Conservation (phyloP, 2,329 filamentous ascomycete genomes). For the Biscogniauxia mediterranea region DNA sequence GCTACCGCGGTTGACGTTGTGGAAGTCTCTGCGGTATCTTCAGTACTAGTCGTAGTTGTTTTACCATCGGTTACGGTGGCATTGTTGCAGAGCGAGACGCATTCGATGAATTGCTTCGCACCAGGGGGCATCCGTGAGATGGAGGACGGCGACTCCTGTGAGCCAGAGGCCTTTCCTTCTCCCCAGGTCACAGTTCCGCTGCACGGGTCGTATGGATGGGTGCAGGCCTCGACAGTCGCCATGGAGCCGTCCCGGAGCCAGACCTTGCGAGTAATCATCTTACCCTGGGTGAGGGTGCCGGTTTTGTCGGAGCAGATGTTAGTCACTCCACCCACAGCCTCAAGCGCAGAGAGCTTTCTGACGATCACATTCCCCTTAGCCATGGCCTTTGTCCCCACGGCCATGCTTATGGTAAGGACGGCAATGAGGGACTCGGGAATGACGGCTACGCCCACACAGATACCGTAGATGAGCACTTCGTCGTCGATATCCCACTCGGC, state of each 20-base stretch:
- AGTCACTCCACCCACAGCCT: conserved; percentile 67
- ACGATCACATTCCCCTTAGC: conserved; percentile 55
- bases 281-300: conserved; percentile 63
- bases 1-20: conserved; percentile 46
- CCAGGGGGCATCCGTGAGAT: conserved; percentile 28
- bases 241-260: conserved; percentile 56
- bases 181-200: conserved; percentile 52
- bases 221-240: conserved; percentile 53
- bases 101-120: conserved; percentile 49
- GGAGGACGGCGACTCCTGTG: conserved; percentile 19
- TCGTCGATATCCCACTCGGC: conserved; percentile 52
- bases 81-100: conserved; percentile 63
- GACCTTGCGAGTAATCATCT: conserved; percentile 63
- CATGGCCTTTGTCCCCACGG: conserved; percentile 55
- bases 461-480: conserved; percentile 56
- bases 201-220: conserved; percentile 60
- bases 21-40: conserved; percentile 46
- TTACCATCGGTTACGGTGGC: conserved; percentile 48
- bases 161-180: conserved; percentile 26
- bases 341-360: conserved; percentile 60
- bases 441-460: conserved; percentile 50
- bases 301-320: conserved; percentile 72
- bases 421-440: conserved; percentile 58
- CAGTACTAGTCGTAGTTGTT: conserved; percentile 19
- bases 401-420: conserved; percentile 63